Base-by-base conservation (phyloP, 306 rosid species). In the Vachellia collinsii region DNA sequence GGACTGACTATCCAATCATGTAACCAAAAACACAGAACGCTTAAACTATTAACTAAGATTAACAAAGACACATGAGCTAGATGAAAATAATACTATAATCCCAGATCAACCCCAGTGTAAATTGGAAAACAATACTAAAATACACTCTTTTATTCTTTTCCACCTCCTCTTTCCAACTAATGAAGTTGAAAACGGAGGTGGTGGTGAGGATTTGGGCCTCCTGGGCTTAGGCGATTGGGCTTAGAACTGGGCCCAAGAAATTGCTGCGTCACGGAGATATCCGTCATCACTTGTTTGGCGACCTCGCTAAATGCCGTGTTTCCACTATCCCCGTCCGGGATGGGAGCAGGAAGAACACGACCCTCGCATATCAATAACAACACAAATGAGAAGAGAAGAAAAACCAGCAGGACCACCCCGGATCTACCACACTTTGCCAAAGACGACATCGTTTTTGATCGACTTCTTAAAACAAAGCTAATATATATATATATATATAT, bases 181-280 rank as follows among this genome's bases (percentile, higher is more conserved):
- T 58, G 64, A 22, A 11, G 14, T 58, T 20, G 64, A 5, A 38
- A 61, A 25, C 1, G 37, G 19, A 11, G 67, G 38, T 88, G 89
- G 72, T 88, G 91, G 51, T 79, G 87, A 51, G 91, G 86, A 62
- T 88, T 75, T 0, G 91, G 91, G 11, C 91, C 91, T 6, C 84
- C 87, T 1, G 91, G 91, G 75, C 91, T 85, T 11, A 85, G 77
- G 0, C 89, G 71, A 53, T 38, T 44, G 34, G 81, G 74, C 22
- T 51, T 11, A 29, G 66, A 25, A 3, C 44, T 7, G 25, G 82
- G 76, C 72, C 79, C 87, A 78, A 85, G 42, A 67, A 88, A 42
- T 11, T 48, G 58, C 63, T 85, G 78, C 53, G 85, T 88, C 44
- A 78, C 73, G 4, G 68, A 68, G 72, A 83, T 78, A 12, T 81